A percentile compares a stretch with the other conserved stretches of the same genome.
Conservation (phyloP, 225 moss, liverwort and hornwort genomes). For the Bryoerythrophyllum caledonicum region DNA sequence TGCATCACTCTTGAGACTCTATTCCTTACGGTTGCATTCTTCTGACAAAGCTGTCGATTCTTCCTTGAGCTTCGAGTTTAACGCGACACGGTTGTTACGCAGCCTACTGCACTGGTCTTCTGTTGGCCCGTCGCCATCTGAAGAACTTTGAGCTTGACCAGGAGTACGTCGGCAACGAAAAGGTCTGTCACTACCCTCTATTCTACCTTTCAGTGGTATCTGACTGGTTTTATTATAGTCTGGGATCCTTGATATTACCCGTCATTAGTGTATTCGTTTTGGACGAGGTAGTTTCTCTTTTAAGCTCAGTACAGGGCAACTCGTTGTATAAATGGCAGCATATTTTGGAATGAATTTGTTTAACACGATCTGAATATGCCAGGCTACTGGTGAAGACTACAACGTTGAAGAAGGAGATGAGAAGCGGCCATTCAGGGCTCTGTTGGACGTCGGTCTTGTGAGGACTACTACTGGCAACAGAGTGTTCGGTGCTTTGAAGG, state of each 20-base stretch:
- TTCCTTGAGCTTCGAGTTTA: not conserved
- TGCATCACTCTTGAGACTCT: not conserved
- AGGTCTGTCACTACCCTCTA: slow-evolving; percentile 11
- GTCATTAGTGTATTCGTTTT: too few species aligned
- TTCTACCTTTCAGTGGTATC: not conserved
- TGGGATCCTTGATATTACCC: not conserved
- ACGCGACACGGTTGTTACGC: not conserved
- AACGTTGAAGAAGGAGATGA: slow-evolving; percentile 59
- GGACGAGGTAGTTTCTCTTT: not conserved
- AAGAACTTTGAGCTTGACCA: slow-evolving; percentile 60
- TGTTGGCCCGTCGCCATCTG: slow-evolving; percentile 64
- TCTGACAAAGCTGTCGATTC: not conserved
- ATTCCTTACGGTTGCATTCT: not conserved
- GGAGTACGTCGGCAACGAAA: slow-evolving; percentile 69
- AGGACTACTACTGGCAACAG: slow-evolving; percentile 64
- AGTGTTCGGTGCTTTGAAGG: slow-evolving; percentile 64
- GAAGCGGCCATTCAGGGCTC: slow-evolving; percentile 63
- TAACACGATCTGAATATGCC: not conserved
- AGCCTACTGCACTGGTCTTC: slow-evolving; percentile 68
- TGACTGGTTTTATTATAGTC: not conserved
- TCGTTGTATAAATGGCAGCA: not conserved
- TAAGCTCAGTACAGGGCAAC: not conserved
- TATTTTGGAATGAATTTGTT: not conserved
- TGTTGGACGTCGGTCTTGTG: slow-evolving; percentile 55
- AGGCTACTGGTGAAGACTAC: slow-evolving; percentile 61